phyloP scores from a whole-genome alignment of 1,139 yeast species.

The Taphrina wiesneri region DNA sequence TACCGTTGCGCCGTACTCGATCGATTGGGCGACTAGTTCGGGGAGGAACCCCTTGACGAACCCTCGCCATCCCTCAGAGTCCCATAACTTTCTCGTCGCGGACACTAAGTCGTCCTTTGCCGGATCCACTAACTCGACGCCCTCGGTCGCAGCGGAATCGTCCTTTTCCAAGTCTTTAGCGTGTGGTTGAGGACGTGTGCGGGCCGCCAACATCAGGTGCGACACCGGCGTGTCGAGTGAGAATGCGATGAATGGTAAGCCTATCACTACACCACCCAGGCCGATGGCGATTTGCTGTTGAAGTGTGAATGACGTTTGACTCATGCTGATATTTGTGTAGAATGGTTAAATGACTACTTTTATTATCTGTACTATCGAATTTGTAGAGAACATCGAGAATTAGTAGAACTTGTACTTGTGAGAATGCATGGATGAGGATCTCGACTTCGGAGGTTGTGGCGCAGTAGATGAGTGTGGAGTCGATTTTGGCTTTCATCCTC shows the following conservation, averaged over 20 bases:
- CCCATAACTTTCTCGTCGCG: not conserved
- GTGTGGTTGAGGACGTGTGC: not conserved
- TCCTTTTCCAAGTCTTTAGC: not conserved
- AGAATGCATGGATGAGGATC: too few relatives aligned
- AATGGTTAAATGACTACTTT: not conserved
- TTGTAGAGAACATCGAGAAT: too few relatives aligned
- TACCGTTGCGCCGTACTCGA: not conserved
- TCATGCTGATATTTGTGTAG: not conserved
- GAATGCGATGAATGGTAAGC: not conserved
- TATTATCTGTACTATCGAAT: too few relatives aligned
- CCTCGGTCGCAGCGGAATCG: not conserved
- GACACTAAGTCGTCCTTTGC: not conserved
- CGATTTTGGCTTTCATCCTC: not conserved
- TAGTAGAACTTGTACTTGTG: not conserved
- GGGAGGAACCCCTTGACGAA: constrained; percentile 14
- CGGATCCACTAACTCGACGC: not conserved
- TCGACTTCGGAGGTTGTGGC: not conserved
- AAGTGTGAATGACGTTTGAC: not conserved
- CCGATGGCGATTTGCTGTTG: not conserved
- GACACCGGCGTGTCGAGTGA: constrained; percentile 19
- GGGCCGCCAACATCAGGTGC: not conserved
- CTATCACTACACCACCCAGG: not conserved
- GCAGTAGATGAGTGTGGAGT: not conserved
- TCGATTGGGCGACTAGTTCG: not conserved
- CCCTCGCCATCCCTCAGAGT: constrained; percentile 3